These are phyloP conservation scores for Kodamaea hsintzibuensis DNA, from an alignment of 805 yeast genomes.

Conservation along the genomic window DNA sequence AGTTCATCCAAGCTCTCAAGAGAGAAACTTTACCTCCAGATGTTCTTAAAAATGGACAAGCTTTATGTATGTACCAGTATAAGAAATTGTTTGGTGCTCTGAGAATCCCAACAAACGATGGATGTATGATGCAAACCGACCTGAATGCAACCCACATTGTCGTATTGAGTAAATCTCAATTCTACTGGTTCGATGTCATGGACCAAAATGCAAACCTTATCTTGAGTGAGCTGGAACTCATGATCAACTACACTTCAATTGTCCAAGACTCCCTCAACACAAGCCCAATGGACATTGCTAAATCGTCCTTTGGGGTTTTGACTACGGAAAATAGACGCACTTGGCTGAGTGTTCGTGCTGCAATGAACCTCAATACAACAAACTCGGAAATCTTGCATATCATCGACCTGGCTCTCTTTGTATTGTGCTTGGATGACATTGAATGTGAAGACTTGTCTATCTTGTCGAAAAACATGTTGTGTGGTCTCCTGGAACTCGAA, in stretches of 20 bases:
- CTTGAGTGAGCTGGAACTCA: slow-evolving; percentile 72
- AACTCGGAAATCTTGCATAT: slow-evolving; percentile 73
- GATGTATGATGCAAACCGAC: slow-evolving; percentile 87
- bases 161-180: slow-evolving; percentile 81
- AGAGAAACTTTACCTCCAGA: slow-evolving; percentile 75
- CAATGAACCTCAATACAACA: slow-evolving; percentile 40
- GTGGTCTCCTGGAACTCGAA: slow-evolving; percentile 78
- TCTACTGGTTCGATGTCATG: slow-evolving; percentile 93
- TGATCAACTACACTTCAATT: slow-evolving; percentile 71
- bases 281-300: slow-evolving; percentile 59
- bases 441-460: slow-evolving; percentile 62
- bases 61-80: slow-evolving; percentile 91
- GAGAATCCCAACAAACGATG: slow-evolving; percentile 75
- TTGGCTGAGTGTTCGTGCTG: slow-evolving; percentile 77
- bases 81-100: slow-evolving; percentile 83
- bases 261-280: slow-evolving; percentile 67
- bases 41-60: slow-evolving; percentile 55
- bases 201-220: slow-evolving; percentile 71
- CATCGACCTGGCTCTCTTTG: slow-evolving; percentile 79
- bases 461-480: slow-evolving; percentile 79
- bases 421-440: slow-evolving; percentile 81
- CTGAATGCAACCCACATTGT: slow-evolving; percentile 74
- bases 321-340: slow-evolving; percentile 87
- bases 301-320: slow-evolving; percentile 81
- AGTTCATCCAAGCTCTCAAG: slow-evolving; percentile 78